A percentile compares a stretch with the other conserved stretches of the same genome.
These are phyloP conservation scores for Rubia balearica DNA, from an alignment of 305 asterid species.

Conservation along the genomic window DNA sequence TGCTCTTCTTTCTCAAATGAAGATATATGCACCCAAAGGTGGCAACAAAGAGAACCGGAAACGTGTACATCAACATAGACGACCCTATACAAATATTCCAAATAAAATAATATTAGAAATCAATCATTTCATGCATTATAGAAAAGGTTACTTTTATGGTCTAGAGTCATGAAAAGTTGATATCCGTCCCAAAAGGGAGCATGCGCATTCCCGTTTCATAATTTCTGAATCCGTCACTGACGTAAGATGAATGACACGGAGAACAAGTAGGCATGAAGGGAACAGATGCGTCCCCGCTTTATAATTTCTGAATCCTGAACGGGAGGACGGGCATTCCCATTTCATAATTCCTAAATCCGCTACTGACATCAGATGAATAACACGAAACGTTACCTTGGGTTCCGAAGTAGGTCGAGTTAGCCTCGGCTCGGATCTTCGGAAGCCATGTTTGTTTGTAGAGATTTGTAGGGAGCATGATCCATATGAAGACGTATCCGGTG, in stretches of 20 bases:
- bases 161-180: too few relatives aligned
- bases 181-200: too few relatives aligned
- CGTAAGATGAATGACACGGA: too few relatives aligned
- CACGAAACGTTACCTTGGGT: slow-evolving; percentile 31
- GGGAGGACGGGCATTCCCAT: too few relatives aligned
- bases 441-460: slow-evolving; percentile 37
- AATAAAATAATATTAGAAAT: neutral
- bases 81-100: neutral
- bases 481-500: slow-evolving; percentile 44
- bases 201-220: neutral
- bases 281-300: too few relatives aligned
- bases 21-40: slow-evolving; percentile 54
- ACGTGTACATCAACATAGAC: slow-evolving; percentile 21
- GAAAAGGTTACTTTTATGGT: too few relatives aligned
- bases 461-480: slow-evolving; percentile 56
- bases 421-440: slow-evolving; percentile 31
- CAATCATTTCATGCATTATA: neutral
- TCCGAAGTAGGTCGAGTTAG: slow-evolving; percentile 44
- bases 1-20: slow-evolving; percentile 40
- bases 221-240: neutral
- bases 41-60: slow-evolving; percentile 48
- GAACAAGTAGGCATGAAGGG: too few relatives aligned
- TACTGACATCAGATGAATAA: neutral
- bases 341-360: neutral
- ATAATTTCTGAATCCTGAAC: too few relatives aligned